Conservation (phyloP, 805 yeast genomes). For the Suhomyces pyralidae region DNA sequence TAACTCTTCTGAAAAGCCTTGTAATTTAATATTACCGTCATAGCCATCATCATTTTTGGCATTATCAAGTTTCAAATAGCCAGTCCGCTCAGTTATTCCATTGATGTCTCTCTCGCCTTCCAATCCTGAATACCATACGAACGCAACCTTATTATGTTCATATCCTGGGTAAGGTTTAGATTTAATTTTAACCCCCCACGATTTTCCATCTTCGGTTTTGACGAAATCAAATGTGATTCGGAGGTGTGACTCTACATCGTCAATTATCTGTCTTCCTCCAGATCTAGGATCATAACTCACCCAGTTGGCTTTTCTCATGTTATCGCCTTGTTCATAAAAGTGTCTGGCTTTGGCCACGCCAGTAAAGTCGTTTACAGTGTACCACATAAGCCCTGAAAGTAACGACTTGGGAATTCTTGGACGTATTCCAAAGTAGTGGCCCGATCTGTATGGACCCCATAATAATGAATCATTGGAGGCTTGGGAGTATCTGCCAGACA, state of each 20-base stretch:
- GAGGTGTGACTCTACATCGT: constrained; percentile 62
- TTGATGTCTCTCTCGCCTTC: constrained; percentile 47
- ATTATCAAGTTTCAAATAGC: constrained; percentile 27
- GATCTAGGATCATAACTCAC: constrained; percentile 77
- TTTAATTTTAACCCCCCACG: constrained; percentile 76
- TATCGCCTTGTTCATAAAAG: constrained; percentile 68
- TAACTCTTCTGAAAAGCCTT: constrained; percentile 55
- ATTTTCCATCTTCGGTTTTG: constrained; percentile 63
- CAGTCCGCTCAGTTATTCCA: constrained; percentile 11
- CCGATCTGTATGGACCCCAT: constrained; percentile 95
- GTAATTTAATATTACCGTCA: constrained; percentile 38
- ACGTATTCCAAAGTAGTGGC: constrained; percentile 78
- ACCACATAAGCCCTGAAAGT: constrained; percentile 86
- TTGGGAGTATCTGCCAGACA: constrained; percentile 9
- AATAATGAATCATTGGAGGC: constrained; percentile 25
- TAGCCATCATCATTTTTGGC: constrained; percentile 24
- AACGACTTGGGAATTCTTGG: constrained; percentile 79
- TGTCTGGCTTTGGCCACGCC: constrained; percentile 65
- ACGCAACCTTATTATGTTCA: constrained; percentile 52
- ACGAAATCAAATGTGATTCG: constrained; percentile 70
- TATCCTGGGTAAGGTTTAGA: constrained; percentile 58
- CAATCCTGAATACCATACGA: constrained; percentile 76
- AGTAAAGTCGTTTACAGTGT: constrained; percentile 54
- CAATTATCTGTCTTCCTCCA: constrained; percentile 80
- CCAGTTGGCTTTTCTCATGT: constrained; percentile 79